These are phyloP conservation scores for Acer campestre DNA, from an alignment of 345 rosid species.

Conservation along the genomic window DNA sequence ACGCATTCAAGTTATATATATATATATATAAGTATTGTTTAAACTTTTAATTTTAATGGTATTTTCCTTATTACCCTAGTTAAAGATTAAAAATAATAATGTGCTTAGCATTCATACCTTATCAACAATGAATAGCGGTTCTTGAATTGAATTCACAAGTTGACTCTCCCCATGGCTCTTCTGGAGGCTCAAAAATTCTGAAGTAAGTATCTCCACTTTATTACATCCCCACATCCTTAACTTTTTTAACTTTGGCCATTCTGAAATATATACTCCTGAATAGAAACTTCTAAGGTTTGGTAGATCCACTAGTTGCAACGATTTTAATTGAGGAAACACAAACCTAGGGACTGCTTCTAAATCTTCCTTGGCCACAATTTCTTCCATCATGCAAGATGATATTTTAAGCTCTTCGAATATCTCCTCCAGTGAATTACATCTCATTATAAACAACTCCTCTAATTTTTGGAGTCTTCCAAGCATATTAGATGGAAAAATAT, in stretches of 20 bases:
- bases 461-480: too few relatives aligned
- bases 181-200: too few relatives aligned
- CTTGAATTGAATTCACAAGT: not conserved
- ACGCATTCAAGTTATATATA: too few relatives aligned
- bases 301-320: not conserved
- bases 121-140: not conserved
- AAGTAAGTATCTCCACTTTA: not conserved
- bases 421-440: too few relatives aligned
- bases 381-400: not conserved
- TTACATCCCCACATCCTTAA: not conserved
- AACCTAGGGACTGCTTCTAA: not conserved
- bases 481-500: too few relatives aligned
- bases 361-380: not conserved
- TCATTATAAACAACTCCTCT: rapidly evolving
- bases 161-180: not conserved
- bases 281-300: not conserved
- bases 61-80: too few relatives aligned
- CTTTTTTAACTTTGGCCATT: not conserved
- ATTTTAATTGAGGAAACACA: not conserved
- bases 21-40: too few relatives aligned
- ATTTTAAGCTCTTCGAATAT: too few relatives aligned
- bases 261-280: not conserved
- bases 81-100: too few relatives aligned
- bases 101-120: too few relatives aligned
- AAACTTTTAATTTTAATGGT: too few relatives aligned